Evolutionary conservation across 2,329 filamentous ascomycete species (phyloP).

Genomic region (Leptosphaerulina australis): DNA sequence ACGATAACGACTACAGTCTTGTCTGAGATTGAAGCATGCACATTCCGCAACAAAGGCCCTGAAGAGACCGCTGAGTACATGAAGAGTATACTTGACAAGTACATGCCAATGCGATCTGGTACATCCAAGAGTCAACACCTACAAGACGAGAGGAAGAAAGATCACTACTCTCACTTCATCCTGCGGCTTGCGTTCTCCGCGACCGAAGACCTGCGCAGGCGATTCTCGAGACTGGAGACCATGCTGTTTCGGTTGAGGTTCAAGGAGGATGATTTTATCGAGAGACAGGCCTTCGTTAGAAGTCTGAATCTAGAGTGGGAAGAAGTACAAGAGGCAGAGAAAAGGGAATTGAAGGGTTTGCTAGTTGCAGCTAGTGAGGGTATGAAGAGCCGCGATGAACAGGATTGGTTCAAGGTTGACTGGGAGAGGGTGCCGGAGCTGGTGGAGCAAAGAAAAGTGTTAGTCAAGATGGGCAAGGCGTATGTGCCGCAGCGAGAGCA

Average conservation of each 20-base stretch:
- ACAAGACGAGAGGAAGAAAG: constrained; percentile 80
- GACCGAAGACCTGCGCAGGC: constrained; percentile 85
- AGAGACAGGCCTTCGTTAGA: constrained; percentile 77
- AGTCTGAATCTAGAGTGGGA: constrained; percentile 85
- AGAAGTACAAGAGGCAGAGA: constrained; percentile 78
- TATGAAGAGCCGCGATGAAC: constrained; percentile 69
- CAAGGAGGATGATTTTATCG: constrained; percentile 73
- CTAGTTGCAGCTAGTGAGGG: constrained; percentile 55
- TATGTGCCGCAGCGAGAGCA: constrained; percentile 90
- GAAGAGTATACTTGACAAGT: constrained; percentile 84
- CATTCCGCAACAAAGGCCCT: constrained; percentile 87
- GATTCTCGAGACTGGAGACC: constrained; percentile 85
- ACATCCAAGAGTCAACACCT: constrained; percentile 66
- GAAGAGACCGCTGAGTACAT: constrained; percentile 84
- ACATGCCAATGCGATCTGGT: constrained; percentile 79
- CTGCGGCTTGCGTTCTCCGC: constrained; percentile 89
- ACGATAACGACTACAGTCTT: constrained; percentile 62
- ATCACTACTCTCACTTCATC: constrained; percentile 98
- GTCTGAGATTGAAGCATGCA: constrained; percentile 89
- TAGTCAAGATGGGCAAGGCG: constrained; percentile 80
- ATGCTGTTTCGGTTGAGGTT: constrained; percentile 87
- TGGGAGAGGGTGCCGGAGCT: constrained; percentile 93
- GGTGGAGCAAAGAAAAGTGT: constrained; percentile 77
- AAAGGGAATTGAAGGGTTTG: constrained; percentile 67
- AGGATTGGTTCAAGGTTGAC: constrained; percentile 94